These are phyloP conservation scores for Fusarium cyanostomum DNA, from an alignment of 2,329 filamentous ascomycete genomes.

Conservation along the genomic window DNA sequence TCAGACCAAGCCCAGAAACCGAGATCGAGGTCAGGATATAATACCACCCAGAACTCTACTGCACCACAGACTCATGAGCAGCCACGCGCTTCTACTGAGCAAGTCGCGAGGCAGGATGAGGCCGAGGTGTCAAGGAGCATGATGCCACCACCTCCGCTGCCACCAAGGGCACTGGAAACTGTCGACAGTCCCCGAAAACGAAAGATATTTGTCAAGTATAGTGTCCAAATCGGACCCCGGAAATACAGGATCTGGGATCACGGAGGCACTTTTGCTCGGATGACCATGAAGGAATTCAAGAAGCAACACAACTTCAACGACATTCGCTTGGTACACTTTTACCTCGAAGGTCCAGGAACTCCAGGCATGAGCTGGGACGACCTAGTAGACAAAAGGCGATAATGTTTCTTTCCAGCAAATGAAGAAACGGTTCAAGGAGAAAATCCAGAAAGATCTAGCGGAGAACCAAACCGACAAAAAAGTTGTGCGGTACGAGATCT, in stretches of 20 bases:
- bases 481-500: conserved; percentile 3
- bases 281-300: conserved; percentile 4
- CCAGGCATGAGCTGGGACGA: conserved; percentile 20
- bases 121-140: accelerated
- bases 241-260: neutral
- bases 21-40: too few species aligned
- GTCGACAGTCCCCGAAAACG: neutral
- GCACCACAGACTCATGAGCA: accelerated
- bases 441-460: neutral
- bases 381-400: neutral
- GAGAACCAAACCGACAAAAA: neutral
- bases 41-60: accelerated
- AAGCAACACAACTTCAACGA: neutral
- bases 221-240: neutral
- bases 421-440: conserved; percentile 2
- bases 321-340: neutral
- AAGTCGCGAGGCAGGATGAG: neutral
- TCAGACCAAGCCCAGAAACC: neutral
- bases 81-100: neutral
- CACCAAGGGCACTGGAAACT: neutral
- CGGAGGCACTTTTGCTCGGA: neutral
- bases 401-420: conserved; percentile 8
- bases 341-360: conserved; percentile 1
- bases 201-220: neutral
- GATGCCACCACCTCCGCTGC: conserved; percentile 8